phyloP scores from a whole-genome alignment of 2,329 filamentous ascomycete genomes.

The Teratosphaeria pseudoeucalypti region DNA sequence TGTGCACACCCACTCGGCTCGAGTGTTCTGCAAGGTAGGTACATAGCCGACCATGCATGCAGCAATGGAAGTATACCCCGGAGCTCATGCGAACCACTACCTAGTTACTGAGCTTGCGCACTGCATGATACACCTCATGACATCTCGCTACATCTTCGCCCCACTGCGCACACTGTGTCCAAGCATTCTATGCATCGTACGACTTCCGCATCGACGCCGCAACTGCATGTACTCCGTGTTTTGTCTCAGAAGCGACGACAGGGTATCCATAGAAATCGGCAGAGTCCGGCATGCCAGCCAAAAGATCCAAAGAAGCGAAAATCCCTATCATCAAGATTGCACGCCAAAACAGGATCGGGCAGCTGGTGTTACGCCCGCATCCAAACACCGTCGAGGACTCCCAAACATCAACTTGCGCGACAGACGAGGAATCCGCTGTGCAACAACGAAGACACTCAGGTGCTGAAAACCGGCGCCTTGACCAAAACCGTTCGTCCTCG shows the following conservation, averaged over 20 bases:
- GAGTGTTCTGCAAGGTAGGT: not conserved
- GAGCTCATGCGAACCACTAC: not conserved
- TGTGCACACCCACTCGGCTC: not conserved
- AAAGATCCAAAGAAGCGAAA: not conserved
- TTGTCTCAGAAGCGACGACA: not conserved
- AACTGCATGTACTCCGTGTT: not conserved
- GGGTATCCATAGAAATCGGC: not conserved
- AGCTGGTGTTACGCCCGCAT: not conserved
- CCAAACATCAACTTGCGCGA: not conserved
- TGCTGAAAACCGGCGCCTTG: slow-evolving; percentile 38
- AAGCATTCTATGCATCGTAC: too few species aligned
- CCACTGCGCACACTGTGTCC: too few species aligned
- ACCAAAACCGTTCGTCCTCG: slow-evolving; percentile 39
- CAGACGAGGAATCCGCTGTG: not conserved
- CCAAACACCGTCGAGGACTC: not conserved
- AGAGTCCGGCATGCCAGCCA: not conserved
- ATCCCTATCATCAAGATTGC: not conserved
- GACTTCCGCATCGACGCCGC: not conserved
- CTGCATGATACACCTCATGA: too few species aligned
- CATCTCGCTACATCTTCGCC: too few species aligned
- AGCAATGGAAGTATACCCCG: not conserved
- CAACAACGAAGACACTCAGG: slow-evolving; percentile 6
- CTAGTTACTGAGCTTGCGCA: too few species aligned
- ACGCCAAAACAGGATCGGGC: not conserved
- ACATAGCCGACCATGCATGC: not conserved